phyloP scores from a whole-genome alignment of 352 stramenopile genomes.

The Achlya hypogyna region DNA sequence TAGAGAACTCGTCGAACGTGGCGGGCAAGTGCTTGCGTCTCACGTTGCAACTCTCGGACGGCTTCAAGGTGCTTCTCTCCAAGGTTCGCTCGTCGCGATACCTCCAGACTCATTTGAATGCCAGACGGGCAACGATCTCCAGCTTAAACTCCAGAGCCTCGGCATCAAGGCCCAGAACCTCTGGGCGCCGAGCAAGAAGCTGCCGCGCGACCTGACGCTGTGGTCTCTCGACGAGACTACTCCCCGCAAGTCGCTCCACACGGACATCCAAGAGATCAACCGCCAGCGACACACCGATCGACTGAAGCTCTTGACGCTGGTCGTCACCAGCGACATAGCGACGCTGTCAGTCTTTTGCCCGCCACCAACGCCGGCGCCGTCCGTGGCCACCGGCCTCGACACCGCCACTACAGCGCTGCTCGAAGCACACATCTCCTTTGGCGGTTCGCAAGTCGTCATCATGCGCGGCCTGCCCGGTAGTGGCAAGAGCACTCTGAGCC shows the following conservation, averaged over 20 bases:
- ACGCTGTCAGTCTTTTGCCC: neutral
- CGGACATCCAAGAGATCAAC: neutral
- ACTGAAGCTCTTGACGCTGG: neutral
- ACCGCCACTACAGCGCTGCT: neutral
- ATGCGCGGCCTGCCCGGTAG: constrained; percentile 7
- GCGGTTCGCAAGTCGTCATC: neutral
- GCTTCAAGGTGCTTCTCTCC: neutral
- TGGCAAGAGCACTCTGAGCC: constrained; percentile 9
- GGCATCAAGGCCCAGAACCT: neutral
- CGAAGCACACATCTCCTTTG: neutral
- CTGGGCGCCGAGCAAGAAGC: neutral
- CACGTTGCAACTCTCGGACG: constrained; percentile 1
- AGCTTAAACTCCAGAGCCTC: constrained; percentile 2
- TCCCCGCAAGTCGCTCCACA: neutral
- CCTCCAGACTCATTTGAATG: neutral
- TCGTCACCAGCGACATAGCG: neutral
- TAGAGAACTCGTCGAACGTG: neutral
- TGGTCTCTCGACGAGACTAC: neutral
- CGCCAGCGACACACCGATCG: neutral
- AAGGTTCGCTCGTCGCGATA: neutral
- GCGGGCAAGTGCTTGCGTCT: neutral
- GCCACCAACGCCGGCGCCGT: too few species aligned
- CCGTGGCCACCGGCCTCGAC: neutral
- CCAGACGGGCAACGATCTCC: neutral
- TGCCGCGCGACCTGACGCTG: neutral